Percentiles rank a stretch among this genome's conserved stretches.
Conservation (phyloP, 495 filamentous ascomycete genomes). For the Aspergillus heteromorphus region DNA sequence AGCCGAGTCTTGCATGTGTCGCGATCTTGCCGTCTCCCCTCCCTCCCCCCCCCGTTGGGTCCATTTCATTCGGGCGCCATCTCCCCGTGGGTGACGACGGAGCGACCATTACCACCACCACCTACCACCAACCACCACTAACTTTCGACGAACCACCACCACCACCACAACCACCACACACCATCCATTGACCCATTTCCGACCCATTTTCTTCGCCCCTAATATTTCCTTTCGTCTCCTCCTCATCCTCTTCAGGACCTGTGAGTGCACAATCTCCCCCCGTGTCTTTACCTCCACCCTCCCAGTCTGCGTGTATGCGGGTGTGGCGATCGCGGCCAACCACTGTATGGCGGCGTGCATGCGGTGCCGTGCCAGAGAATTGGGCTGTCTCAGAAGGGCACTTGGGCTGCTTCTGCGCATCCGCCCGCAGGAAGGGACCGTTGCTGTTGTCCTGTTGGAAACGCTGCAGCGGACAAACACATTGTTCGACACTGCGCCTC, state of each 20-base stretch:
- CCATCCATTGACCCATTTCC: slow-evolving; percentile 8
- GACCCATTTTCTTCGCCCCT: slow-evolving; percentile 3
- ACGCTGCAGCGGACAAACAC: slow-evolving; percentile 34
- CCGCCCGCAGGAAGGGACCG: slow-evolving; percentile 19
- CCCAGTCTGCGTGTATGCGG: background rate
- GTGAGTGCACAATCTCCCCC: slow-evolving; percentile 14
- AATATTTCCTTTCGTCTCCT: slow-evolving; percentile 1
- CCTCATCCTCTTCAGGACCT: background rate
- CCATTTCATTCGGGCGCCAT: slow-evolving; percentile 13
- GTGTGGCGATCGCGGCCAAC: slow-evolving; percentile 7
- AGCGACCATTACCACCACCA: background rate
- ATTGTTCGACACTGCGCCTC: slow-evolving; percentile 28
- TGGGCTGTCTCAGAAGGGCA: slow-evolving; percentile 18
- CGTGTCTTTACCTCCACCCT: background rate
- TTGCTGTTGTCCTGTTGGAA: slow-evolving; percentile 12
- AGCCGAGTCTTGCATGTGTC: slow-evolving; percentile 13
- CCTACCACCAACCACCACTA: no score
- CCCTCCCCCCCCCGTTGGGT: slow-evolving; percentile 1
- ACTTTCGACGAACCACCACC: background rate
- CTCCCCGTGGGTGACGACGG: slow-evolving; percentile 13
- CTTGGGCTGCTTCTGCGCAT: slow-evolving; percentile 24
- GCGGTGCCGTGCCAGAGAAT: slow-evolving; percentile 13
- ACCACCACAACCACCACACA: slow-evolving; percentile 3
- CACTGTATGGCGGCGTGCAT: slow-evolving; percentile 9
- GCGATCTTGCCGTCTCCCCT: slow-evolving; percentile 13